A percentile compares a stretch with the other conserved stretches of the same genome.
These are phyloP conservation scores for Fulvia fulva DNA, from an alignment of 2,329 filamentous ascomycete species.

Conservation along the genomic window DNA sequence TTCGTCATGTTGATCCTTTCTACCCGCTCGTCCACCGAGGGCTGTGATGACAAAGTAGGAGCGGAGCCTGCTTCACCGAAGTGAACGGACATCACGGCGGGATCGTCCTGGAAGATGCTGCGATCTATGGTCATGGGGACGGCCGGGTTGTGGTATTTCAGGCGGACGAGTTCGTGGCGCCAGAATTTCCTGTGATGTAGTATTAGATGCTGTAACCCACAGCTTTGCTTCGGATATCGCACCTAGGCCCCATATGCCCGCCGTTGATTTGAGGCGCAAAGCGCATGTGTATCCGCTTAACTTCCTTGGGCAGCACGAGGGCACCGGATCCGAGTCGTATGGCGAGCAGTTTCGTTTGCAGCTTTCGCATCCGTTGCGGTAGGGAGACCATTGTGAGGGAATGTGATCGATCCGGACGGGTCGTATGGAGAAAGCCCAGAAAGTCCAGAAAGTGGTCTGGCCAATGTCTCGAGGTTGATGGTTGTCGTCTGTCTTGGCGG, in stretches of 20 bases:
- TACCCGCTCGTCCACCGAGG: constrained; percentile 31
- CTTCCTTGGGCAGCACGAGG: constrained; percentile 70
- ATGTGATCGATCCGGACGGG: neutral
- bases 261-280: constrained; percentile 60
- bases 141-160: constrained; percentile 92
- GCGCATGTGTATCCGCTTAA: constrained; percentile 71
- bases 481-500: constrained; percentile 4
- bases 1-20: constrained; percentile 57
- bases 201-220: constrained; percentile 39
- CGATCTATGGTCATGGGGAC: constrained; percentile 79
- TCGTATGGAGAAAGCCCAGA: neutral
- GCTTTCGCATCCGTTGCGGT: constrained; percentile 67
- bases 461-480: constrained; percentile 1
- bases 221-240: constrained; percentile 30
- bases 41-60: constrained; percentile 22
- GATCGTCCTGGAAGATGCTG: constrained; percentile 52
- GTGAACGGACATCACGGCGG: constrained; percentile 64
- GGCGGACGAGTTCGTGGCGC: constrained; percentile 71
- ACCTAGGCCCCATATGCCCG: constrained; percentile 73
- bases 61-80: constrained; percentile 40
- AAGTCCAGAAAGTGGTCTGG: neutral
- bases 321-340: constrained; percentile 81
- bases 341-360: constrained; percentile 68
- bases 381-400: constrained; percentile 50
- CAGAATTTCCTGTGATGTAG: constrained; percentile 71